phyloP scores from a whole-genome alignment of 169 alveolate genomes.

The Ichthyophthirius multifiliis region DNA sequence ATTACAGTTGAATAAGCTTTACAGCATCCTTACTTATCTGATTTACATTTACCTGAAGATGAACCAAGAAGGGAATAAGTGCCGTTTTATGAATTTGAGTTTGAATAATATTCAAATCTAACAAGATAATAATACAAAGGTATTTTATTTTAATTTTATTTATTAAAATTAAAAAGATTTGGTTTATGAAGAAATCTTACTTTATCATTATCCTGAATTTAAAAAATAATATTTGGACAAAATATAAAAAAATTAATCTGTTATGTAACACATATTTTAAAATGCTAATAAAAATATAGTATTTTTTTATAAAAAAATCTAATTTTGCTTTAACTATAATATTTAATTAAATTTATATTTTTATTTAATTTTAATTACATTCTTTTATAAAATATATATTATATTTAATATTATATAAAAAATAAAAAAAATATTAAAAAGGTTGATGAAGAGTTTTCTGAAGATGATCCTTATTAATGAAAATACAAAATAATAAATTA shows the following conservation, averaged over 20 bases:
- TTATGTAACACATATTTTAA: conserved; percentile 23
- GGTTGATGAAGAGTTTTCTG: no score
- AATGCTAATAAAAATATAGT: conserved; percentile 31
- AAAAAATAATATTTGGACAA: conserved; percentile 18
- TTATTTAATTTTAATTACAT: no score
- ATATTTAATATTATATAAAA: no score
- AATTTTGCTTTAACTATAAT: no score
- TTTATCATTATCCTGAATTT: conserved; percentile 48
- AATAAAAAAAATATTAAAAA: no score
- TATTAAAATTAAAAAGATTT: no score
- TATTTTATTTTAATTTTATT: background rate
- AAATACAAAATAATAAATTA: no score
- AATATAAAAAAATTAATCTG: conserved; percentile 15
- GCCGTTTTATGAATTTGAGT: conserved; percentile 4
- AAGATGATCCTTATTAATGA: no score
- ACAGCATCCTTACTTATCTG: conserved; percentile 67
- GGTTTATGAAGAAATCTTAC: conserved; percentile 48
- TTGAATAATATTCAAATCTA: background rate
- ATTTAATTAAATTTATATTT: no score
- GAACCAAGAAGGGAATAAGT: conserved; percentile 2
- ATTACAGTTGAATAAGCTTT: conserved; percentile 70
- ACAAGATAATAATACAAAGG: conserved; percentile 21
- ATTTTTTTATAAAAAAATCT: background rate
- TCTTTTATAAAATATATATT: no score
- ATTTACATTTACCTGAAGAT: conserved; percentile 49